Conservation (phyloP, 768 basidiomycete genomes). For the Xerocomellus amylosporus region DNA sequence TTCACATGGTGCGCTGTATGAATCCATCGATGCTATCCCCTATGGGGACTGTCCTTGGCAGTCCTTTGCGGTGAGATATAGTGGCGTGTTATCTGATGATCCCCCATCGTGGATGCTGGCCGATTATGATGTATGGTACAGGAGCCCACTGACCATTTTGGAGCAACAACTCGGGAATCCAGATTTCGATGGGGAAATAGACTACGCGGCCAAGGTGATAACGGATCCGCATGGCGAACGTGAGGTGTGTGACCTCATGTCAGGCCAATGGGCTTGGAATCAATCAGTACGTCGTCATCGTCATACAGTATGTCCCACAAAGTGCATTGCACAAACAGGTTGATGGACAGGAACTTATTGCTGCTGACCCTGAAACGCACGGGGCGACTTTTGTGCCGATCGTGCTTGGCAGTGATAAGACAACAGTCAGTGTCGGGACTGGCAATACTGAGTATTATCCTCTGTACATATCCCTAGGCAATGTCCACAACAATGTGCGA, state of each 20-base stretch:
- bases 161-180: background rate
- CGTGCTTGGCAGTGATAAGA: slow-evolving; percentile 21
- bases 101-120: background rate
- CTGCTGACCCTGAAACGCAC: slow-evolving; percentile 10
- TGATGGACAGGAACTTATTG: slow-evolving; percentile 22
- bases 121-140: background rate
- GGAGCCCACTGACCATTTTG: background rate
- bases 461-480: slow-evolving; percentile 16
- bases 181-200: background rate
- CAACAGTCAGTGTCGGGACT: slow-evolving; percentile 10
- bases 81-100: background rate
- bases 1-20: background rate
- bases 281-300: background rate
- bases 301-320: too few species aligned
- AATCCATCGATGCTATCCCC: background rate
- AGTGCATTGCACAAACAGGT: too few species aligned
- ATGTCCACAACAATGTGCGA: slow-evolving; percentile 12
- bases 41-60: background rate
- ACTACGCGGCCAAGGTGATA: background rate
- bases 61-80: background rate
- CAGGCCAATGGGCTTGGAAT: slow-evolving; percentile 11
- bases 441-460: slow-evolving; percentile 17
- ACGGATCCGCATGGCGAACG: background rate
- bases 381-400: slow-evolving; percentile 14
- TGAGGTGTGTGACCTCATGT: slow-evolving; percentile 6